A percentile compares a stretch with the other conserved stretches of the same genome.
phyloP scores from a whole-genome alignment of 2,329 filamentous ascomycete genomes.

The Diaporthe ampelina region DNA sequence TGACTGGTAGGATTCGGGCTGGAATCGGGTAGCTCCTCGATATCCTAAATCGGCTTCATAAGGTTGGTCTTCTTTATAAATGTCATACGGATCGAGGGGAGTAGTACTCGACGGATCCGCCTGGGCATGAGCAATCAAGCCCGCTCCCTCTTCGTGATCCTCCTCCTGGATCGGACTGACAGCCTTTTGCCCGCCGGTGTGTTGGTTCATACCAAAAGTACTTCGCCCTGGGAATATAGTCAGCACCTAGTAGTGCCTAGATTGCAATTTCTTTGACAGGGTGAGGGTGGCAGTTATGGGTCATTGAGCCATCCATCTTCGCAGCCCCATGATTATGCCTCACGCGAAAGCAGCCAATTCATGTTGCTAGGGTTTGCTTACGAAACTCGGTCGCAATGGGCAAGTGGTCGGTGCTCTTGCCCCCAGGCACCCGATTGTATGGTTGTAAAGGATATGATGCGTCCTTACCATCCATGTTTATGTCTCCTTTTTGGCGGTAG shows the following conservation, averaged over 20 bases:
- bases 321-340: conserved; percentile 37
- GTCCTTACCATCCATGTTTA: conserved; percentile 49
- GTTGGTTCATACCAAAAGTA: conserved; percentile 45
- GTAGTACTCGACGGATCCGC: conserved; percentile 45
- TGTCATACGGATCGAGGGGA: conserved; percentile 41
- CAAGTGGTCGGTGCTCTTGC: conserved; percentile 55
- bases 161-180: conserved; percentile 32
- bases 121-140: conserved; percentile 54
- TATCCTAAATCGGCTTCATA: conserved; percentile 41
- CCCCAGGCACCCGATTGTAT: conserved; percentile 47
- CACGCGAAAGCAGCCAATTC: conserved; percentile 35
- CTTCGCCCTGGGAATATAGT: conserved; percentile 43
- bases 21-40: conserved; percentile 37
- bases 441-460: conserved; percentile 43
- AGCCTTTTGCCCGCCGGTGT: conserved; percentile 25
- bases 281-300: not conserved
- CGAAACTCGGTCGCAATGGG: conserved; percentile 57
- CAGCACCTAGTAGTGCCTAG: conserved; percentile 11
- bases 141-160: conserved; percentile 48
- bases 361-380: conserved; percentile 38
- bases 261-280: not conserved
- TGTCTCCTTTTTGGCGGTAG: conserved; percentile 57
- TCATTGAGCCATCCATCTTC: conserved; percentile 14
- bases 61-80: conserved; percentile 40
- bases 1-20: conserved; percentile 25